Base-by-base conservation (phyloP, 495 filamentous ascomycete genomes). In the Xylaria scruposa region DNA sequence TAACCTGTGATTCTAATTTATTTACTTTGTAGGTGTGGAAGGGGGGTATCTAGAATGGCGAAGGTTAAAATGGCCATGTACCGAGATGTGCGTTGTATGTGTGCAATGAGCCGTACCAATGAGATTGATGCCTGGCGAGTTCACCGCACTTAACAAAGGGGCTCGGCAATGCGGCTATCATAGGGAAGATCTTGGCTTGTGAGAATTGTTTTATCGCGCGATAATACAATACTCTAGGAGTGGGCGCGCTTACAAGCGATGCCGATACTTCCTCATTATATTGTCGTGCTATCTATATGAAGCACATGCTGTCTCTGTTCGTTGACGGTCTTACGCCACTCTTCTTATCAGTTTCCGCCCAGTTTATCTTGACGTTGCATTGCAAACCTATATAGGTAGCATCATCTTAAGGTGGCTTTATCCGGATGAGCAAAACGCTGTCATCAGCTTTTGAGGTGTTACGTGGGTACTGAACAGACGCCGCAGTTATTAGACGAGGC, bases 81-180 rank as follows among this genome's bases (percentile, higher is more conserved):
- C 63, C 63, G 63, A 44, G 63, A 51, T 66, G 44, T 66, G 26
- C 44, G 6, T 21, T 53, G 19, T 51, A 66, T 66, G 63, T 66
- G 24, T 38, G 65, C 42, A 56, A 67, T 67, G 47, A 67, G 49
- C 65, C 65, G 65, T 67, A 56, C 65, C 65, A 67, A 67, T 67
- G 49, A 67, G 9, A 67, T 67, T 33, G 42, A 21, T 67, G 49
- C 65, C 65, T 29, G 63, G 31, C 21, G 46, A 66, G 13, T 17
- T 66, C 46, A 44, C 63, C 46, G 63, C 65, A 19, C 17, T 29
- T 56, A 19, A 44, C 33, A 56, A 67, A 67, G 42, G 19, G n/a
- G 49, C 47, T 44, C 65, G 65, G 65, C 49, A 67, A 54, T 56
- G 56, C 49, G 8, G 24, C 46, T 13, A 31, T 40, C 47, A 38